A percentile compares a stretch with the other conserved stretches of the same genome.
Conservation (phyloP, 2,329 filamentous ascomycete species). For the Tolypocladium endophyticum region DNA sequence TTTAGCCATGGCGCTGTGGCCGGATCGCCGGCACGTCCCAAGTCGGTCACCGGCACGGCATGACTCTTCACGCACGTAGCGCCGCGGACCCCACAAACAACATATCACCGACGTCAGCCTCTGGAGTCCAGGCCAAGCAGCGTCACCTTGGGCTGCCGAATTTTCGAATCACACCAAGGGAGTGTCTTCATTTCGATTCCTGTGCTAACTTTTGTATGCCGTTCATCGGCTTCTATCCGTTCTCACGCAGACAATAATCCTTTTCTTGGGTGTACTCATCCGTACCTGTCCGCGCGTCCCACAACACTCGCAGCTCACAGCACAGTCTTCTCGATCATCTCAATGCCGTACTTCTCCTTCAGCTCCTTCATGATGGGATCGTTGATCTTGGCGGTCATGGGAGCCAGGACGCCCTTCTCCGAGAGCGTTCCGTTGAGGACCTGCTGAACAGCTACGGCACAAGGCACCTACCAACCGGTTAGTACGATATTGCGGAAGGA, state of each 20-base stretch:
- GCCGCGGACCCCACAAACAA: background rate
- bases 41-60: background rate
- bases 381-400: slow-evolving; percentile 62
- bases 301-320: slow-evolving; percentile 13
- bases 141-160: too few species aligned
- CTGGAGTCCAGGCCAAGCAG: background rate
- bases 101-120: background rate
- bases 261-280: background rate
- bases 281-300: background rate
- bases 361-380: slow-evolving; percentile 67
- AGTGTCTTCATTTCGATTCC: background rate
- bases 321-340: slow-evolving; percentile 58
- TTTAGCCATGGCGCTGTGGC: background rate
- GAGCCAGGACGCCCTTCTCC: slow-evolving; percentile 66
- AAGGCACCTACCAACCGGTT: slow-evolving; percentile 48
- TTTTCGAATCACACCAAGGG: background rate
- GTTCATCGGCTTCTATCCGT: background rate
- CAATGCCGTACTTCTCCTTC: slow-evolving; percentile 66
- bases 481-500: too few species aligned
- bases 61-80: background rate
- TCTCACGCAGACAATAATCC: background rate
- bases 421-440: slow-evolving; percentile 65
- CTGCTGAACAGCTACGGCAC: slow-evolving; percentile 57
- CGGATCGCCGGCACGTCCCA: background rate
- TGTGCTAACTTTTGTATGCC: background rate